Base-by-base conservation (phyloP, 805 yeast genomes). In the Teunomyces kruisii region DNA sequence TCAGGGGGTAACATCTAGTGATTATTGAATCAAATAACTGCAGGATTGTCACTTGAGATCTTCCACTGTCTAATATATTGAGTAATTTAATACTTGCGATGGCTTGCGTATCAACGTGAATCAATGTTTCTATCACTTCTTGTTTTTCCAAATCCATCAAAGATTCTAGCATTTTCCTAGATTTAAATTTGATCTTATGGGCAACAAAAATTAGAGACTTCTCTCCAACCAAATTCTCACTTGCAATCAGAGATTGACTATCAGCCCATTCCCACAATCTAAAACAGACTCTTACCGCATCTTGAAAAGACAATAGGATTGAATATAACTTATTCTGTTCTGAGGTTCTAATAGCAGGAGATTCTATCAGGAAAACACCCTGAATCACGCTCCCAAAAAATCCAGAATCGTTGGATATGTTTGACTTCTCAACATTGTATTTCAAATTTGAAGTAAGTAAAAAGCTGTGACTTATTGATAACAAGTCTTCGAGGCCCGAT, bases 21-120 rank as follows among this genome's bases (percentile, higher is more conserved):
- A 64, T 58, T 27, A 85, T 70, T 0, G 87, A 70, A 45, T 78
- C 73, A 52, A 88, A 70, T 4, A 90, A 66, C 53, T 79, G 76
- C 0, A 95, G 91, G 10, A 89, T 67, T 0, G 95, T 86, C 4
- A 79, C 55, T 45, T 82, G 86, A 0, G 96, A 86, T 51, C 87
- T 79, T 6, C 96, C 86, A 0, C 94, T 92, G 64, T 91, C 97
- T 40, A 91, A 66, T 2, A 86, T 83, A 59, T 87, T 89, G n/a
- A 88, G 62, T 1, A 88, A 57, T 52, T 83, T 85, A 54, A 81
- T 76, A 19, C 56, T 58, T 7, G 60, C 45, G 39, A 4, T 35
- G 42, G 9, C 40, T 10, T 44, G 8, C 5, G 32, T 30, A 13
- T 59, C 59, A 9, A 81, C 68, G 5, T 52, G 57, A 13, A 88